Evolutionary conservation across 306 rosid genomes (phyloP), one percentile per base, ranked within the genome.

Genomic region (Cicer judaicum): DNA sequence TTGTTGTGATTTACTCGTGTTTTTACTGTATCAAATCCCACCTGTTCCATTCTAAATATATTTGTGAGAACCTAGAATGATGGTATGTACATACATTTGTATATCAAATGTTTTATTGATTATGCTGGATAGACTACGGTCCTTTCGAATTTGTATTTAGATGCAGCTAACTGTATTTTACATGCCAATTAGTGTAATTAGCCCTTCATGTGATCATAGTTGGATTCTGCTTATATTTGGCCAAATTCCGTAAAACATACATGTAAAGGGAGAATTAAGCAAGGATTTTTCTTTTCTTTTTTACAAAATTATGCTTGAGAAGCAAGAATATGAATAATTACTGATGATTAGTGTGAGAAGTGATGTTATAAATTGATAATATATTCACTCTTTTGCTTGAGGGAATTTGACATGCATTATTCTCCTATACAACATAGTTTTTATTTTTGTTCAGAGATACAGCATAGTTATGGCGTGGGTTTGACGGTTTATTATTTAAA

Each of bases 51-150:
- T 42, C 39, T 18, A 72, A 70, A 61, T 78, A 52, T 42, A 68
- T 62, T 34, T 77, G 80, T 18, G 65, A 65, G 66, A 67, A 73
- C 54, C 66, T 39, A 41, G 69, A 73, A 41, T 48, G 34, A 21
- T 70, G 77, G 85, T 7, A 24, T 84, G 84, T 84, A 87, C 42
- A 87, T 66, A 87, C 42, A 87, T 66, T 73, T 76, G 75, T 80
- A 74, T 76, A 47, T 47, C 70, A 38, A 44, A 78, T 21, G 49
- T 34, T 64, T 19, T 63, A 42, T 54, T 77, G 49, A 76, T 73
- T 41, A 80, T 61, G 70, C 49, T 73, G 40, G 41, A 73, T 53
- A 44, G 40, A 63, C 68, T 61, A 29, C 34, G 13, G 64, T 39
- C 24, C 52, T 9, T 38, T 43, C 68, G 59, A 72, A 73, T 66